These are phyloP conservation scores for Neofusicoccum laricinum DNA, from an alignment of 2,329 filamentous ascomycete species.

Conservation along the genomic window DNA sequence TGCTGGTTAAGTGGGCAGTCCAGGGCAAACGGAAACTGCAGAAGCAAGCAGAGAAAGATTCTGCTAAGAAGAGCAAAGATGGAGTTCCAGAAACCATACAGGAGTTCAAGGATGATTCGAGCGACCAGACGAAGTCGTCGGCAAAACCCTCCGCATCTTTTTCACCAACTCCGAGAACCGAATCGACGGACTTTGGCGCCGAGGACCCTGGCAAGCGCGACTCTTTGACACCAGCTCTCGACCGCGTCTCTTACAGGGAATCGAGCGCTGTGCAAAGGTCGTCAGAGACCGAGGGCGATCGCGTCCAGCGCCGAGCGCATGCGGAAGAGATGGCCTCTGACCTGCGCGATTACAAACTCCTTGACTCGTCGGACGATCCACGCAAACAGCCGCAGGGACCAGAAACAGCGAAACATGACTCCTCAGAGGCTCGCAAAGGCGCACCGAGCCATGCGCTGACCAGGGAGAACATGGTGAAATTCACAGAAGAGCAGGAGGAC, in stretches of 20 bases:
- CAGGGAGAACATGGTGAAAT: conserved; percentile 23
- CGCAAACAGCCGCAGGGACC: conserved; percentile 23
- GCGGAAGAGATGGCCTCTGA: conserved; percentile 55
- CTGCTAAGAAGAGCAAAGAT: not conserved
- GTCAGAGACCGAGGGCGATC: conserved; percentile 45
- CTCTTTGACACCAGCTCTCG: conserved; percentile 23
- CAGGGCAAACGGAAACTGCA: conserved; percentile 37
- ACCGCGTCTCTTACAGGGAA: conserved; percentile 34
- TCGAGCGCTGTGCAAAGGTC: conserved; percentile 38
- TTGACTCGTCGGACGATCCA: conserved; percentile 45
- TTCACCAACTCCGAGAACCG: conserved; percentile 20
- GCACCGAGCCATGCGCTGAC: conserved; percentile 33
- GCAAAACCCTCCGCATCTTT: not conserved
- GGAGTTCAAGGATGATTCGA: not conserved
- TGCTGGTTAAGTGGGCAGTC: conserved; percentile 67
- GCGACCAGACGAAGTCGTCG: not conserved
- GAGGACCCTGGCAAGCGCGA: conserved; percentile 12
- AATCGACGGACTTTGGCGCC: conserved; percentile 32
- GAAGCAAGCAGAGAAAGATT: not conserved
- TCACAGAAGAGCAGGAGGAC: not conserved
- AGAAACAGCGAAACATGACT: conserved; percentile 19
- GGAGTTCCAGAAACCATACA: not conserved
- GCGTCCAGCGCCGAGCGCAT: conserved; percentile 44
- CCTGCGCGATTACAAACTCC: conserved; percentile 54
- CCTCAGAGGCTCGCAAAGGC: conserved; percentile 16